Evolutionary conservation across 768 basidiomycete species (phyloP).

Genomic region (Rhodosporidiobolus sp.): DNA sequence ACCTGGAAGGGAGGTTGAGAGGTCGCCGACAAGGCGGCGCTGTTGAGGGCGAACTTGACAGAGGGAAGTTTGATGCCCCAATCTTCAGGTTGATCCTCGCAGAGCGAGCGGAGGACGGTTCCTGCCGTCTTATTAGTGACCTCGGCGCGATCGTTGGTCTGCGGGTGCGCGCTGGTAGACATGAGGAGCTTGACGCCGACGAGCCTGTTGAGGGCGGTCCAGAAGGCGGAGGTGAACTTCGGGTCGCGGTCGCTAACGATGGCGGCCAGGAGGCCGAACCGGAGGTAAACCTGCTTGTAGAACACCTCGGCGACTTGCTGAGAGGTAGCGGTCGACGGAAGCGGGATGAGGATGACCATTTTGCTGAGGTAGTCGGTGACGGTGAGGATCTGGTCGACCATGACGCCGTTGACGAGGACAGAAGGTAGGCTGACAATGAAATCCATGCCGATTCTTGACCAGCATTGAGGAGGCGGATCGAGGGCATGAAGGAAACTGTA

Average conservation of each 20-base stretch:
- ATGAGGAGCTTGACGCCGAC: constrained; percentile 48
- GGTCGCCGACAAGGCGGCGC: too few species aligned
- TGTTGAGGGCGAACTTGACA: constrained; percentile 53
- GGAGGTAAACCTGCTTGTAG: constrained; percentile 49
- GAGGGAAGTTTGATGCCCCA: constrained; percentile 47
- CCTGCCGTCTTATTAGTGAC: constrained; percentile 42
- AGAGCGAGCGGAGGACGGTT: constrained; percentile 17
- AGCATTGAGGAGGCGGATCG: not conserved
- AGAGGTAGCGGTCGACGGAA: constrained; percentile 28
- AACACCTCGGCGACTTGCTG: constrained; percentile 50
- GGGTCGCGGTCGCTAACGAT: constrained; percentile 54
- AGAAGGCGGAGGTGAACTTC: constrained; percentile 53
- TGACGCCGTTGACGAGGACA: not conserved
- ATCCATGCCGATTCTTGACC: not conserved
- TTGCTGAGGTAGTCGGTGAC: constrained; percentile 11
- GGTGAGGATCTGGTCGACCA: constrained; percentile 7
- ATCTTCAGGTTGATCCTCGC: constrained; percentile 42
- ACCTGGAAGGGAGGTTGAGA: constrained; percentile 51
- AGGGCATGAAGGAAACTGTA: constrained; percentile 17
- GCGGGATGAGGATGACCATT: not conserved
- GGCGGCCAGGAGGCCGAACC: constrained; percentile 50
- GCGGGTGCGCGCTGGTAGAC: constrained; percentile 53
- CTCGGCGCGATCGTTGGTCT: constrained; percentile 55
- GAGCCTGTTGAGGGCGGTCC: constrained; percentile 49
- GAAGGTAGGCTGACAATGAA: constrained; percentile 8